Evolutionary conservation across 2,329 filamentous ascomycete species (phyloP).

Genomic region (Clonostachys rhizophaga): DNA sequence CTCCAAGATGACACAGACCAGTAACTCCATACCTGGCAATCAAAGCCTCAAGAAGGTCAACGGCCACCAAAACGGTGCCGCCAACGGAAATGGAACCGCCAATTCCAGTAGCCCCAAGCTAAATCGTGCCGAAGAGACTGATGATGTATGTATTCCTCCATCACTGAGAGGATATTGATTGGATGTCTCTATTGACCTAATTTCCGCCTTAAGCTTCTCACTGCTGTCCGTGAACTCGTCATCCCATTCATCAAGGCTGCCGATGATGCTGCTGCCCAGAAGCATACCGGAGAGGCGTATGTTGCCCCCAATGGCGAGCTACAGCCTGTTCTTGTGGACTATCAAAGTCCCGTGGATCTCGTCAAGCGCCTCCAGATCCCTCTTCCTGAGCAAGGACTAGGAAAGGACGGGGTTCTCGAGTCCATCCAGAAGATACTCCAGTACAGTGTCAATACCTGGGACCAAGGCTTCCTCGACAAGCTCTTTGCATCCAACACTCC

Average conservation of each 20-base stretch:
- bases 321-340: constrained; percentile 59
- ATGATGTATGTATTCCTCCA: constrained; percentile 31
- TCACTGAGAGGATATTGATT: background rate
- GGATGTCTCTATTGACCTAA: background rate
- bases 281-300: constrained; percentile 42
- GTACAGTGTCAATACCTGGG: constrained; percentile 97
- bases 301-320: constrained; percentile 27
- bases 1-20: too few relatives aligned
- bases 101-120: constrained; percentile 9
- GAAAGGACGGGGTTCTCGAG: constrained; percentile 70
- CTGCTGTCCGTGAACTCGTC: constrained; percentile 62
- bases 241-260: constrained; percentile 68
- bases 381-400: constrained; percentile 53
- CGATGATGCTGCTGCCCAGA: constrained; percentile 54
- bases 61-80: too few relatives aligned
- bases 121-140: constrained; percentile 35
- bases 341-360: constrained; percentile 53
- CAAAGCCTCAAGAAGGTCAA: too few relatives aligned
- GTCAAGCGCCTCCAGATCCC: constrained; percentile 50
- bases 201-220: constrained; percentile 50
- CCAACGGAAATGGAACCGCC: too few relatives aligned
- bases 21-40: too few relatives aligned
- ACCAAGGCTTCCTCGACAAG: constrained; percentile 95
- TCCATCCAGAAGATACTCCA: constrained; percentile 67
- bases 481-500: constrained; percentile 88